Base-by-base conservation (phyloP, 805 yeast species). In the Myxozyma neglecta region DNA sequence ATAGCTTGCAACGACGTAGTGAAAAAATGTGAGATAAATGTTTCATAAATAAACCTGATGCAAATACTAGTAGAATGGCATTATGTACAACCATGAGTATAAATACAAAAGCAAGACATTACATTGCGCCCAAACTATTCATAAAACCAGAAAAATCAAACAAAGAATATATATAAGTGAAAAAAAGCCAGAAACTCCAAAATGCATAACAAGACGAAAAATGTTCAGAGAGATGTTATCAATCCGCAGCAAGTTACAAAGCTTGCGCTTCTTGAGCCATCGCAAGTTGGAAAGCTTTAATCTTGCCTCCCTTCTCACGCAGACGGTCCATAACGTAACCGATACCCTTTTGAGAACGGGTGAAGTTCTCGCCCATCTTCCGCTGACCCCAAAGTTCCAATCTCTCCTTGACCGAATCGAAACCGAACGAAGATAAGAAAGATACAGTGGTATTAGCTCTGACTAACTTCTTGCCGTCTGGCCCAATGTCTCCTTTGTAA, bases 351-450 rank as follows among this genome's bases (percentile, higher is more conserved):
- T 89, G 81, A 16, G 91, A 84, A 66, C 83, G 84, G 56, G 74
- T 77, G 63, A 89, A 77, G 71, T 90, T 88, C 58, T 85, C 86
- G 50, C 83, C 79, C 72, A 92, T 90, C 72, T 81, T 82, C 20
- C 79, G 79, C 69, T 83, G 85, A 35, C 96, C 85, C 96, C 97
- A 90, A 39, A 79, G 79, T 74, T 92, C 98, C 56, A 92, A 89
- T 65, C 86, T 80, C 70, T 85, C 84, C 70, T 84, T 87, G 68
- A 92, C 79, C 1, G 89, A 88, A 60, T 77, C 75, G 3, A 79
- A 77, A 57, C 78, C 81, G 69, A 90, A 85, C 46, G 89, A 89
- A 24, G 65, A 60, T n/a, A 60, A 24, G 52, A 64, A 59, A 18
- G 61, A 60, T n/a, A 64, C 67, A 14, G 61, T 42, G 16, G 67